These are phyloP conservation scores for Cymbopogon flexuosus DNA, from an alignment of 202 grass and related monocot genomes.

Conservation along the genomic window DNA sequence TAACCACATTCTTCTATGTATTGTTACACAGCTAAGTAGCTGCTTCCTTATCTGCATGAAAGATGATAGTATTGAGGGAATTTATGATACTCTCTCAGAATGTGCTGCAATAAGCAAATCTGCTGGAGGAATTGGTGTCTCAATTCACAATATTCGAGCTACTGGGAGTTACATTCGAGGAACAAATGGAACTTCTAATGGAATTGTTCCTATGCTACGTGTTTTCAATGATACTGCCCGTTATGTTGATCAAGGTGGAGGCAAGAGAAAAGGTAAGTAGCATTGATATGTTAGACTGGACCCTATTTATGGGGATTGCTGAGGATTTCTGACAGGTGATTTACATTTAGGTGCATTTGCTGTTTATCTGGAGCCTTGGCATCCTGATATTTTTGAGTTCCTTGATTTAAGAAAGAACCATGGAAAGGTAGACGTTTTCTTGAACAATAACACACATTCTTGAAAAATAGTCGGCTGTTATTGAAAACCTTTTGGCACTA, in stretches of 20 bases:
- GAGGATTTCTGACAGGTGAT: constrained; percentile 16
- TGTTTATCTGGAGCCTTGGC: constrained; percentile 92
- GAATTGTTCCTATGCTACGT: constrained; percentile 92
- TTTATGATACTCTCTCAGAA: constrained; percentile 92
- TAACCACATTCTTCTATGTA: constrained; percentile 13
- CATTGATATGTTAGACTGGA: not conserved
- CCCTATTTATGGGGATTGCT: not conserved
- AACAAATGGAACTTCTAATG: constrained; percentile 85
- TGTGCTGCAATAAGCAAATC: constrained; percentile 92
- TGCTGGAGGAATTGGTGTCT: constrained; percentile 85
- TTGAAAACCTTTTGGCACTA: constrained; percentile 13
- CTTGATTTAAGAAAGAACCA: constrained; percentile 94
- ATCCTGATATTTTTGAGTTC: constrained; percentile 90
- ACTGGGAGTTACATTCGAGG: constrained; percentile 89
- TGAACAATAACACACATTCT: constrained; percentile 5
- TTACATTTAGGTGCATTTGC: constrained; percentile 76
- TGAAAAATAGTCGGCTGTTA: not conserved
- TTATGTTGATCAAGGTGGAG: constrained; percentile 98
- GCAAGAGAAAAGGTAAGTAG: constrained; percentile 78
- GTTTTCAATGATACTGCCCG: constrained; percentile 95
- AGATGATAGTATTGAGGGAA: constrained; percentile 94
- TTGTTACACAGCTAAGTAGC: constrained; percentile 66
- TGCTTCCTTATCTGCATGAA: constrained; percentile 99
- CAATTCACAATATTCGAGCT: constrained; percentile 74
- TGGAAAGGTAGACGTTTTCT: constrained; percentile 66